Conservation (phyloP, 2,329 filamentous ascomycete genomes). For the Colletotrichum sp. region DNA sequence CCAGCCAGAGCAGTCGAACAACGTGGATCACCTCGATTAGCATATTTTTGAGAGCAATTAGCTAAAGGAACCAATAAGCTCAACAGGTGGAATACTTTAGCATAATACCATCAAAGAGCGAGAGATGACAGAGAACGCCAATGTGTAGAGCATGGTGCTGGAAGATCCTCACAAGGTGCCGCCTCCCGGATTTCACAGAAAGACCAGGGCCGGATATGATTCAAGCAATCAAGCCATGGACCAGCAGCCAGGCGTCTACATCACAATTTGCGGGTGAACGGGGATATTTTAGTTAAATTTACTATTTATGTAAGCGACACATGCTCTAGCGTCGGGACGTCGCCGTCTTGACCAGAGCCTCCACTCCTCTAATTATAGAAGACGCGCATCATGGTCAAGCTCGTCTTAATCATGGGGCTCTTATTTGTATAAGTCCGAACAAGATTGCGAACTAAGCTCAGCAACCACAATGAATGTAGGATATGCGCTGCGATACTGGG, state of each 20-base stretch:
- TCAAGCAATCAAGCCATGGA: neutral
- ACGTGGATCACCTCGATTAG: neutral
- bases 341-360: neutral
- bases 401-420: accelerated
- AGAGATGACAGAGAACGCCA: neutral
- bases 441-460: accelerated
- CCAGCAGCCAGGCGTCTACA: too few species aligned
- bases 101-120: neutral
- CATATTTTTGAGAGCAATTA: neutral
- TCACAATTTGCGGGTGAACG: too few species aligned
- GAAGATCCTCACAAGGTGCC: neutral
- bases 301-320: neutral
- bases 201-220: accelerated
- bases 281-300: too few species aligned
- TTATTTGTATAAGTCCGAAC: neutral
- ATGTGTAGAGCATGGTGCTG: accelerated
- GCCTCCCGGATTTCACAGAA: accelerated
- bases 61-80: too few species aligned
- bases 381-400: accelerated
- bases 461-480: too few species aligned
- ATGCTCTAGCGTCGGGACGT: accelerated
- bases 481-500: too few species aligned
- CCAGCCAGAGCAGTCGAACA: neutral
- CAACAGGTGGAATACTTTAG: neutral
- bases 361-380: accelerated